These are phyloP conservation scores for Ascochyta lentis DNA, from an alignment of 2,329 filamentous ascomycete species.

Conservation along the genomic window DNA sequence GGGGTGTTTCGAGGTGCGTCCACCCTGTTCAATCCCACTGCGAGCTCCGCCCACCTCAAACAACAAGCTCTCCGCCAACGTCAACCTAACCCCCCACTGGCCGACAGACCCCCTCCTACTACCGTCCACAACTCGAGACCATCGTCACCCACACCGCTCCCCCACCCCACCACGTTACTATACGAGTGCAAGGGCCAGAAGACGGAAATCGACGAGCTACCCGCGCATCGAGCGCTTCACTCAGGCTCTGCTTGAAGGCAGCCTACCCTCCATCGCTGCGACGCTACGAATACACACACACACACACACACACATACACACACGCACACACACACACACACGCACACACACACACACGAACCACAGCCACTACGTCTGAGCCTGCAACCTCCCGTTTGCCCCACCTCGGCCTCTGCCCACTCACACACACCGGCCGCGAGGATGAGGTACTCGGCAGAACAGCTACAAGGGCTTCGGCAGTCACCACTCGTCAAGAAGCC, in stretches of 20 bases:
- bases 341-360: slow-evolving; percentile 1
- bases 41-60: slow-evolving; percentile 23
- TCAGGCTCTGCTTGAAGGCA: slow-evolving; percentile 26
- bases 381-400: slow-evolving; percentile 19
- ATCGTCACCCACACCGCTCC: slow-evolving; percentile 8
- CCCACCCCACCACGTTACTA: slow-evolving; percentile 18
- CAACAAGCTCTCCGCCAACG: slow-evolving; percentile 4
- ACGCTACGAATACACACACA: slow-evolving; percentile 8
- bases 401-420: slow-evolving; percentile 21
- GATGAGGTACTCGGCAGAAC: slow-evolving; percentile 72
- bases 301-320: not conserved
- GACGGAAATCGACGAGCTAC: slow-evolving; percentile 18
- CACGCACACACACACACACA: slow-evolving; percentile 2
- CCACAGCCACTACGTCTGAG: slow-evolving; percentile 4
- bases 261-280: slow-evolving; percentile 17
- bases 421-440: slow-evolving; percentile 20
- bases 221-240: slow-evolving; percentile 25
- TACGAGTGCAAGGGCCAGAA: slow-evolving; percentile 16
- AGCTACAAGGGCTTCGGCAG: slow-evolving; percentile 75
- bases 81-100: not conserved
- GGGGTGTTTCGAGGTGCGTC: slow-evolving; percentile 30
- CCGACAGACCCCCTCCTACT: not conserved
- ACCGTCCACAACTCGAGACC: not conserved
- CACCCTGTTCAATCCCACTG: slow-evolving; percentile 36
- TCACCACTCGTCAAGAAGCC: slow-evolving; percentile 88